Conservation (phyloP, 1,284 basidiomycete species). For the Neolentinus lepideus region DNA sequence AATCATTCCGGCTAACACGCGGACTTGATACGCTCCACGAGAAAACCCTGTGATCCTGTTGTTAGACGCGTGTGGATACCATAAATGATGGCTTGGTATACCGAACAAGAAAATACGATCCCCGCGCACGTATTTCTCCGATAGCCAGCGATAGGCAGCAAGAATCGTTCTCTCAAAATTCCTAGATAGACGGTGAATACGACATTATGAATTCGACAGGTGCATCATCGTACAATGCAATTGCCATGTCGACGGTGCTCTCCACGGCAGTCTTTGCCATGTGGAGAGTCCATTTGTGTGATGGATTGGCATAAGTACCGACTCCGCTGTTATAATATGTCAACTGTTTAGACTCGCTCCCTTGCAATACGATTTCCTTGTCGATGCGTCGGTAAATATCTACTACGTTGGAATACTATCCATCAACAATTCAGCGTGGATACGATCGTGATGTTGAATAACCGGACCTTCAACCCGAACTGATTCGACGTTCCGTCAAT, state of each 20-base stretch:
- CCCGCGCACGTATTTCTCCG: slow-evolving; percentile 26
- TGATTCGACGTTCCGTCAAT: neutral
- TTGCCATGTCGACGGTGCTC: slow-evolving; percentile 16
- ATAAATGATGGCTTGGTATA: slow-evolving; percentile 10
- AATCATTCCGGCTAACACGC: slow-evolving; percentile 35
- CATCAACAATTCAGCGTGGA: neutral
- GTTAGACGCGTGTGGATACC: neutral
- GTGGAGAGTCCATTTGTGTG: slow-evolving; percentile 15
- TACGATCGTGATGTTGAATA: neutral
- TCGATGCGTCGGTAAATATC: slow-evolving; percentile 23
- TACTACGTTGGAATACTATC: slow-evolving; percentile 30
- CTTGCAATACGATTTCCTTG: slow-evolving; percentile 15
- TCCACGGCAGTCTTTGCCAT: slow-evolving; percentile 11
- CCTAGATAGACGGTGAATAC: slow-evolving; percentile 2
- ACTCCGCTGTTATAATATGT: slow-evolving; percentile 29
- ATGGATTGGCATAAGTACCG: slow-evolving; percentile 23
- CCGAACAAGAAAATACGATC: slow-evolving; percentile 37
- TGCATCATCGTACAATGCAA: slow-evolving; percentile 22
- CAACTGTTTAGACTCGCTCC: too few species aligned
- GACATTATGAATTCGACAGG: neutral
- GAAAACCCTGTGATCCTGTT: slow-evolving; percentile 29
- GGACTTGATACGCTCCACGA: slow-evolving; percentile 38
- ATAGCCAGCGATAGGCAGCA: slow-evolving; percentile 32
- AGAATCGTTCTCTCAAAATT: slow-evolving; percentile 20
- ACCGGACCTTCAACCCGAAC: neutral